Conservation (phyloP, 306 rosid genomes). For the Cicer pinnatifidum region DNA sequence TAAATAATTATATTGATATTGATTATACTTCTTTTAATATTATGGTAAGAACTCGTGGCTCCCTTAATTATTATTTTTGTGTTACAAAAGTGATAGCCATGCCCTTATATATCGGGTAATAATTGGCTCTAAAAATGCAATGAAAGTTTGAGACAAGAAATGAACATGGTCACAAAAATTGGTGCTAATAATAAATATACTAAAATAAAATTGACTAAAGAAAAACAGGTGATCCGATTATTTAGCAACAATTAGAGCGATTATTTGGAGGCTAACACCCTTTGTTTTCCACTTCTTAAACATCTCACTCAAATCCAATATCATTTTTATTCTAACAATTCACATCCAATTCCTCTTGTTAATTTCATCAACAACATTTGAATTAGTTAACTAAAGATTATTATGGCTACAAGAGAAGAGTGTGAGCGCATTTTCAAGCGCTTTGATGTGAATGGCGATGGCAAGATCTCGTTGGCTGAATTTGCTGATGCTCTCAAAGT, state of each 20-base stretch:
- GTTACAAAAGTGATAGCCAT: neutral
- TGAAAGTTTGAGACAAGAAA: conserved; percentile 18
- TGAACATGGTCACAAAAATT: conserved; percentile 21
- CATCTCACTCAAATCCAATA: conserved; percentile 5
- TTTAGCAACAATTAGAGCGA: conserved; percentile 26
- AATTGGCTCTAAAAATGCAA: neutral
- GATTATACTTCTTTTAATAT: neutral
- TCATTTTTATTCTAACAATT: neutral
- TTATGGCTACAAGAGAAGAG: conserved; percentile 42
- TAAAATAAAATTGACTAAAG: conserved; percentile 2
- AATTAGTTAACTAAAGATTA: neutral
- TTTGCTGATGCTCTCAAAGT: conserved; percentile 61
- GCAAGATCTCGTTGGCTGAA: conserved; percentile 62
- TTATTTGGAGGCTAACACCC: neutral
- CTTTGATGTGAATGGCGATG: conserved; percentile 69
- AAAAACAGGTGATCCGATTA: conserved; percentile 35
- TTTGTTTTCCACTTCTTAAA: neutral
- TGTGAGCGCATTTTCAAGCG: conserved; percentile 70
- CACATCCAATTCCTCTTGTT: neutral
- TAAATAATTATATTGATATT: neutral
- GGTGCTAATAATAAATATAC: neutral
- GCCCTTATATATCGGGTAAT: conserved; percentile 4
- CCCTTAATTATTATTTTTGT: neutral
- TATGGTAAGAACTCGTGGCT: neutral
- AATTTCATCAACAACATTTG: neutral